Percentiles rank a stretch among this genome's conserved stretches.
These are phyloP conservation scores for Bidens hawaiensis DNA, from an alignment of 140 eudicot species.

Conservation along the genomic window DNA sequence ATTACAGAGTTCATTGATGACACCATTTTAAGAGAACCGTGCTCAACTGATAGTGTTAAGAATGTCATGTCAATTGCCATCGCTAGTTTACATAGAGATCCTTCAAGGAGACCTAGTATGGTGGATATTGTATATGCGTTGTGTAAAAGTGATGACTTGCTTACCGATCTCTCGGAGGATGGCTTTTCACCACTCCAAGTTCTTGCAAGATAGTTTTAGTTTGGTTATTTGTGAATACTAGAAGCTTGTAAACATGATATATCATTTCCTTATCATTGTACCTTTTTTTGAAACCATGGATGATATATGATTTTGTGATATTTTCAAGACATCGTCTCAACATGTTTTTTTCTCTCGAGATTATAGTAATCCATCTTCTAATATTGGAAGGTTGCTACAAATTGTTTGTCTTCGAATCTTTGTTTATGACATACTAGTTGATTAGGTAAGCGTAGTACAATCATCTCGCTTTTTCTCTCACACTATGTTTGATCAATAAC, in stretches of 20 bases:
- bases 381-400: neutral
- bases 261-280: neutral
- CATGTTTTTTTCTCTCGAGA: neutral
- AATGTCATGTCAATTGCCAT: constrained; percentile 57
- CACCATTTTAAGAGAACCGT: constrained; percentile 32
- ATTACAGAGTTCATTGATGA: constrained; percentile 59
- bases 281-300: neutral
- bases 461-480: neutral
- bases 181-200: constrained; percentile 52
- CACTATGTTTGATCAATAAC: too few relatives aligned
- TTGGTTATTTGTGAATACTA: neutral
- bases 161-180: constrained; percentile 62
- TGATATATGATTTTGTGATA: neutral
- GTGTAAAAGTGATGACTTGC: constrained; percentile 72
- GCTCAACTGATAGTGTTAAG: constrained; percentile 49
- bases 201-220: constrained; percentile 45
- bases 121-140: constrained; percentile 88
- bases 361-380: neutral
- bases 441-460: too few relatives aligned
- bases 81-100: constrained; percentile 73
- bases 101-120: constrained; percentile 68
- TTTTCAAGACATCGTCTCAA: neutral
- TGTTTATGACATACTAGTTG: neutral
- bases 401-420: neutral
- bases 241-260: neutral